Base-by-base conservation (phyloP, 768 basidiomycete genomes). In the Rossbeevera mucosa region DNA sequence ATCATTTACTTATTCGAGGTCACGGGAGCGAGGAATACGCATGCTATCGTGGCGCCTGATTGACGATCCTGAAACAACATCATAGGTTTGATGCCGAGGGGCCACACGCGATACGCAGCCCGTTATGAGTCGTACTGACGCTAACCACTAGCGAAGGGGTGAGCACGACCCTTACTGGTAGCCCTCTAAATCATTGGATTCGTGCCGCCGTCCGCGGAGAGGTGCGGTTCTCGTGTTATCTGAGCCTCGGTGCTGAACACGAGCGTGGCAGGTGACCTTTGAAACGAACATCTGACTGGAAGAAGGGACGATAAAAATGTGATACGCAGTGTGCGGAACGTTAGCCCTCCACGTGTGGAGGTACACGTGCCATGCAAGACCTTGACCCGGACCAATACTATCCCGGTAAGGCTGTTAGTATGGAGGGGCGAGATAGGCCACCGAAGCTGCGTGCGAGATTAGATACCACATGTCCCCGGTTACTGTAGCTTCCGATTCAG, bases 291-390 rank as follows among this genome's bases (percentile, higher is more conserved):
- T 38, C 36, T 38, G 36, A 5, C n/a, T 3, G 4, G n/a, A 38
- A 38, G 36, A 38, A 18, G 36, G 33, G n/a, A n/a, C n/a, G n/a
- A 18, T 18, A 18, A 18, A 18, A 38, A 18, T 11, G 4, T 38
- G 36, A 38, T 9, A 38, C 36, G 36, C 36, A n/a, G 33, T 18
- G 33, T 33, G 33, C n/a, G 36, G 36, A 38, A 18, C 36, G 2
- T 18, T n/a, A n/a, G 36, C 36, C 36, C 40, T 33, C 16, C 51
- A 4, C 41, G 45, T 5, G 55, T 59, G 50, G 59, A 51, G 12
- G 44, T 7, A 61, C 59, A 14, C 47, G 22, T 28, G 25, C 30
- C 30, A 44, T 56, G 48, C 45, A 29, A 50, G 54, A 13, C 54
- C 12, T 40, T 36, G 33, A 36, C 33, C 36, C 48, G 4, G 41